phyloP scores from a whole-genome alignment of 2,329 filamentous ascomycete species.

The Echinosphaeria canescens region DNA sequence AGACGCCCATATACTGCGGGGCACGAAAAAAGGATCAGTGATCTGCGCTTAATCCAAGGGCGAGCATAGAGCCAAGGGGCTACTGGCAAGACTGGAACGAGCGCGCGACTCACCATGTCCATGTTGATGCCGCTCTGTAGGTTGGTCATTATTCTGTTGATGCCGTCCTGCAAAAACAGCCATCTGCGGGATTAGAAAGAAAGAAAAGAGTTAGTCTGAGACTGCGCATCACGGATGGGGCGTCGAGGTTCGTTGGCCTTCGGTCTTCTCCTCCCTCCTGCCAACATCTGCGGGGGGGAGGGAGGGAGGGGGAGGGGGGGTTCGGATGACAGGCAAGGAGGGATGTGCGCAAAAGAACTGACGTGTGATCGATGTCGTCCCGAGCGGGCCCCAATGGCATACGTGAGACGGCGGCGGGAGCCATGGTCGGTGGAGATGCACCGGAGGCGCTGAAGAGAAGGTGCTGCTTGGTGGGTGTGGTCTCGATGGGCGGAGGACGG shows the following conservation, averaged over 20 bases:
- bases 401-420: slow-evolving; percentile 7
- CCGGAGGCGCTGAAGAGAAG: too few species aligned
- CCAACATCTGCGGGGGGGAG: slow-evolving; percentile 2
- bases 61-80: background rate
- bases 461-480: slow-evolving; percentile 4
- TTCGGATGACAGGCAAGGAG: background rate
- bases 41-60: slow-evolving; percentile 1
- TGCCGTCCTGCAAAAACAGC: slow-evolving; percentile 71
- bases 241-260: too few species aligned
- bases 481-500: slow-evolving; percentile 2
- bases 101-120: slow-evolving; percentile 42
- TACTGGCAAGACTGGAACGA: background rate
- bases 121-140: slow-evolving; percentile 86
- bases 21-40: slow-evolving; percentile 1
- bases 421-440: too few species aligned
- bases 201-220: too few species aligned
- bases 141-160: slow-evolving; percentile 84
- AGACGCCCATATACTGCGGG: slow-evolving; percentile 75
- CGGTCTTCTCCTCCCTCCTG: too few species aligned
- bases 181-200: too few species aligned
- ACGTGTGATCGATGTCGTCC: slow-evolving; percentile 27
- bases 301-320: background rate
- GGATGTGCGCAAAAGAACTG: too few species aligned
- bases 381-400: slow-evolving; percentile 38
- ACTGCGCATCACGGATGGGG: too few species aligned